A percentile compares a stretch with the other conserved stretches of the same genome.
These are phyloP conservation scores for Fennellomyces sp. DNA, from an alignment of 371 early-diverging fungal species.

Conservation along the genomic window DNA sequence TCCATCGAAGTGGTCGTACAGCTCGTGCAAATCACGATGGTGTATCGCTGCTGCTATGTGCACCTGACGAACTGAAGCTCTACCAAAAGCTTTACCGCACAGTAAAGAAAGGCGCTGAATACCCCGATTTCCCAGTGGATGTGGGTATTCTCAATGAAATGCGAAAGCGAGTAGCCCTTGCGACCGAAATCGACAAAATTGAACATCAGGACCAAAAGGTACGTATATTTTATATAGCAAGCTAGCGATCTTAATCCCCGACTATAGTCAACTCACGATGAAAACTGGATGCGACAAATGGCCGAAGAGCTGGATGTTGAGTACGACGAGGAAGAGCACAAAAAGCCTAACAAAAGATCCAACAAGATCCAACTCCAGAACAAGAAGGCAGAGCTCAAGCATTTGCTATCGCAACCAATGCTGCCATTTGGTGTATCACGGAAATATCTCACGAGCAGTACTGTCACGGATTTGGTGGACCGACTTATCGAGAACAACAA, in stretches of 20 bases:
- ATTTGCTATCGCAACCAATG: constrained; percentile 63
- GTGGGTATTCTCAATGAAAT: constrained; percentile 60
- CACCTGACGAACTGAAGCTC: constrained; percentile 81
- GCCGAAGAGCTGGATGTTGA: constrained; percentile 88
- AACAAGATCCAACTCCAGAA: constrained; percentile 49
- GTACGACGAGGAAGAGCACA: constrained; percentile 69
- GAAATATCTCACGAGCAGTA: constrained; percentile 76
- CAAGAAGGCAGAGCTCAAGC: constrained; percentile 61
- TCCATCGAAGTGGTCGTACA: constrained; percentile 91
- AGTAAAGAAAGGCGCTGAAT: constrained; percentile 67
- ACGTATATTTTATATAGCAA: neutral
- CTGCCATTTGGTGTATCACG: constrained; percentile 75
- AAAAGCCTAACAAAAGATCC: constrained; percentile 13
- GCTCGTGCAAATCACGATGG: constrained; percentile 88
- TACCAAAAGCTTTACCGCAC: constrained; percentile 80
- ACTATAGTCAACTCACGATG: constrained; percentile 58
- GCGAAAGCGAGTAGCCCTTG: constrained; percentile 74
- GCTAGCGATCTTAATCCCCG: neutral
- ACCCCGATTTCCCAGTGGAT: constrained; percentile 77
- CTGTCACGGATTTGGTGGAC: constrained; percentile 65
- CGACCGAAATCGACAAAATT: constrained; percentile 77
- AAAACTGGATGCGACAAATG: constrained; percentile 84
- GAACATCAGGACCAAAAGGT: constrained; percentile 79
- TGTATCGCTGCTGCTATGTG: constrained; percentile 76
- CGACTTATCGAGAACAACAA: constrained; percentile 55